Evolutionary conservation across 371 early-diverging fungal genomes (phyloP), one percentile per base, ranked within the genome.

Genomic region (Capniomyces stellatus): DNA sequence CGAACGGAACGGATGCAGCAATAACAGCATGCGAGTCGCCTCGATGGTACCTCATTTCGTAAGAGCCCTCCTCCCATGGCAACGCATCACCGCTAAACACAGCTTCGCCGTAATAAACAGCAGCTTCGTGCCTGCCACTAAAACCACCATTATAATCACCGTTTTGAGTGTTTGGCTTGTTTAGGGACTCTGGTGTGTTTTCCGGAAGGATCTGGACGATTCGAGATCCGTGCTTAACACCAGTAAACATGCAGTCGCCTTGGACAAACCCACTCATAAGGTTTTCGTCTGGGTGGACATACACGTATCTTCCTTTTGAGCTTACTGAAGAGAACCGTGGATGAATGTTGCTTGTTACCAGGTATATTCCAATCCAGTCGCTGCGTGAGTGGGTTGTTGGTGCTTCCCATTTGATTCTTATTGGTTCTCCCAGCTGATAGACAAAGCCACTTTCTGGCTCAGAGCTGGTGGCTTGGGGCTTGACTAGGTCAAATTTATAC

Each of bases 351-450:
- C 77, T 72, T 0, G 73, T 75, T 0, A 87, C 76, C 30, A 76
- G 75, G 66, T 91, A 95, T 1, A 92, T 67, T 28, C 92, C 96
- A 57, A 95, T 81, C 94, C 96, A 93, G 66, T 92, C 93, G 47
- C 75, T 71, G n/a, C 72, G 53, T 41, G 83, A 72, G 61, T 79
- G 78, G 53, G 75, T 75, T 54, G 62, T 68, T 19, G 78, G 85
- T 1, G 84, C 89, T 1, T 75, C 74, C 81, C 89, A 91, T 8
- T 60, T 54, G 1, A 87, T 67, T 0, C 56, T 60, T 42, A 91
- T 80, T 12, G 78, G 73, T 55, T 82, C 76, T 10, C 91, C 92
- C 23, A 89, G 71, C 18, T 70, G 61, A 54, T 67, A 67, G n/a
- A 23, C 24, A 43, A 22, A 21, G 18, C 39, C 24, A 44, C 43